These are phyloP conservation scores for Tylopilus rubrobrunneus DNA, from an alignment of 768 basidiomycete species.

Conservation along the genomic window DNA sequence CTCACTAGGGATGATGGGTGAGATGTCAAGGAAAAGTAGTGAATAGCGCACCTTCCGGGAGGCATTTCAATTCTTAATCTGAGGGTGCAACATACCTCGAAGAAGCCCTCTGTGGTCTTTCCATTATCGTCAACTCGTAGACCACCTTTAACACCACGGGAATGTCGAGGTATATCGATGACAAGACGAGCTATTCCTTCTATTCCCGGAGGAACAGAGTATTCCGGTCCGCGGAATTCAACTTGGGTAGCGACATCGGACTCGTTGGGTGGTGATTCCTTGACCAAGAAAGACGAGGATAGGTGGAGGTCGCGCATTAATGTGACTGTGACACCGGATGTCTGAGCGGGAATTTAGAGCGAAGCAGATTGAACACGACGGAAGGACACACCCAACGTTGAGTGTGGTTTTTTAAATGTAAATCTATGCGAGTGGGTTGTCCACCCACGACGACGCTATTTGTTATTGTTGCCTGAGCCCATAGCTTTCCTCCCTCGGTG, in stretches of 20 bases:
- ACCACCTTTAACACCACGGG: constrained; percentile 64
- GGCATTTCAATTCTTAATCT: constrained; percentile 61
- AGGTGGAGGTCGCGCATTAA: constrained; percentile 60
- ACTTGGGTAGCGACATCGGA: constrained; percentile 68
- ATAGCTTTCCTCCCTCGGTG: constrained; percentile 77
- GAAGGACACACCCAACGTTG: constrained; percentile 58
- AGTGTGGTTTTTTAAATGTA: constrained; percentile 82
- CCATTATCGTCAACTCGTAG: constrained; percentile 49
- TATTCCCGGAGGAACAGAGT: constrained; percentile 64
- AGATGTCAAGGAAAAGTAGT: constrained; percentile 3
- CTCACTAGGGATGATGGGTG: constrained; percentile 45
- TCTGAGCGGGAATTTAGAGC: constrained; percentile 40
- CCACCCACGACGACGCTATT: constrained; percentile 65
- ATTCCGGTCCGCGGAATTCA: constrained; percentile 71
- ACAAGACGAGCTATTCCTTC: constrained; percentile 80
- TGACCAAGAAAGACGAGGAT: constrained; percentile 32
- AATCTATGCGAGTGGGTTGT: constrained; percentile 64
- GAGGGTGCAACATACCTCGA: constrained; percentile 66
- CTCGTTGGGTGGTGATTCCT: constrained; percentile 36
- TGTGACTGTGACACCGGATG: constrained; percentile 58
- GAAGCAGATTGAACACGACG: background rate
- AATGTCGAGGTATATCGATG: constrained; percentile 69
- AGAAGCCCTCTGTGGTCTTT: constrained; percentile 48
- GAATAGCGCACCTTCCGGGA: constrained; percentile 54
- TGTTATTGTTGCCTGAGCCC: constrained; percentile 65